Base-by-base conservation (phyloP, 176 grass and related monocot species). In the Avena atlantica region DNA sequence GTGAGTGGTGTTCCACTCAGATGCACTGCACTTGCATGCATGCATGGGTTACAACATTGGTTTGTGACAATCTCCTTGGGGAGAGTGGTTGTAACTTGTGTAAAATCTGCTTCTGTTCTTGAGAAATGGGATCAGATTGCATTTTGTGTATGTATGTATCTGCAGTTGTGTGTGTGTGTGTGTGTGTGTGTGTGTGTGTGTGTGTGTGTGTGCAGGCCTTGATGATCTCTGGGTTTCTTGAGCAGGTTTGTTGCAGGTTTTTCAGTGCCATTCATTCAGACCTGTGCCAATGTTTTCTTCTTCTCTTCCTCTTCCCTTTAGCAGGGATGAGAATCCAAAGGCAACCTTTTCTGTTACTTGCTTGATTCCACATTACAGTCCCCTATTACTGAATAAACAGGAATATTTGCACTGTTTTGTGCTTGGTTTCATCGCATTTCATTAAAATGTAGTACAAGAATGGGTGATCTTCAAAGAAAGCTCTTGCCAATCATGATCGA, bases 1-100 rank as follows among this genome's bases (percentile, higher is more conserved):
- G 74, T 74, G 78, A 88, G 82, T 83, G 84, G 89, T 85, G 78
- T 71, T 91, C 85, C 90, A 88, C 90, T 88, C 83, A 80, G 74
- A 49, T 85, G 66, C 87, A 89, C 65, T 78, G 71, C 71, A 70
- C 84, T 74, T 84, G 82, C 51, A 81, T 91, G 82, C 51, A 81
- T 91, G 85, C 68, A 76, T 58, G 80, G 79, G 84, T 85, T 69
- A 71, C 81, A 84, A 80, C 80, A 85, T 81, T 56, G 16, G 81
- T 88, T 88, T 91, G 86, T 82, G 76, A 63, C 86, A 76, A 87
- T 62, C 70, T 36, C 58, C 72, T 19, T 66, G 76, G 66, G 73
- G 73, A 73, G 70, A 74, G 81, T 78, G 61, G 57, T 49, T 86
- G 63, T 91, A 84, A 88, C 90, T 86, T 78, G 15, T 89, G 86